Evolutionary conservation across 805 yeast genomes (phyloP), one percentile per base, ranked within the genome.

Genomic region (Candida yuanshanica): DNA sequence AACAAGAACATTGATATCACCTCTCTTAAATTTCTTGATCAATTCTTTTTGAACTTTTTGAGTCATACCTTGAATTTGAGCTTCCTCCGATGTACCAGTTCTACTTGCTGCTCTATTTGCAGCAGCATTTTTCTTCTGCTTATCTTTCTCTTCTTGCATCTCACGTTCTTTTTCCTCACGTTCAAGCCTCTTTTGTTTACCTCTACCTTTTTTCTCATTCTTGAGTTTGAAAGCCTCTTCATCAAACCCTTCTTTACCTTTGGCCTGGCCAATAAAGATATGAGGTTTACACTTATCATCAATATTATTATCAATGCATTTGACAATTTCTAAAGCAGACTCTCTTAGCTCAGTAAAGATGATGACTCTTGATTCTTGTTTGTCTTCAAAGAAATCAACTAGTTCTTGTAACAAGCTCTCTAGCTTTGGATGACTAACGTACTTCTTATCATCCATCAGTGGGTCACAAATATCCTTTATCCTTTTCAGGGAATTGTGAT

Each of bases 201-300:
- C 68, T 43, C 69, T 56, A 5, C 74, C 71, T 46, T 69, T 72
- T 13, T 70, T 69, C 27, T 64, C 63, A 34, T 68, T 60, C 45
- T 74, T 74, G 29, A 65, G 55, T 11, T 63, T 54, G 48, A 65
- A 78, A 7, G 65, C 66, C 3, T 62, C 74, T 45, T 81, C 81
- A 55, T 81, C 84, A 56, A 81, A 81, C 25, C 72, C 77, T 36
- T 80, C 87, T 53, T 78, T 80, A 41, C 80, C 90, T 46, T 74
- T 76, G 0, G 95, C 74, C 58, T 93, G 99, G 0, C 99, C 99
- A 47, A 93, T 87, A 57, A 93, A 93, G 20, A 91, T 77, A 58
- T 87, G 95, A 0, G 98, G 86, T 37, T 74, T 73, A 18, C 76
- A 62, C 32, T 47, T 64, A 22, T 46, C 51, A 41, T 61, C 62